Evolutionary conservation across 805 yeast species (phyloP).

Genomic region (Wickerhamiella bombiphila): DNA sequence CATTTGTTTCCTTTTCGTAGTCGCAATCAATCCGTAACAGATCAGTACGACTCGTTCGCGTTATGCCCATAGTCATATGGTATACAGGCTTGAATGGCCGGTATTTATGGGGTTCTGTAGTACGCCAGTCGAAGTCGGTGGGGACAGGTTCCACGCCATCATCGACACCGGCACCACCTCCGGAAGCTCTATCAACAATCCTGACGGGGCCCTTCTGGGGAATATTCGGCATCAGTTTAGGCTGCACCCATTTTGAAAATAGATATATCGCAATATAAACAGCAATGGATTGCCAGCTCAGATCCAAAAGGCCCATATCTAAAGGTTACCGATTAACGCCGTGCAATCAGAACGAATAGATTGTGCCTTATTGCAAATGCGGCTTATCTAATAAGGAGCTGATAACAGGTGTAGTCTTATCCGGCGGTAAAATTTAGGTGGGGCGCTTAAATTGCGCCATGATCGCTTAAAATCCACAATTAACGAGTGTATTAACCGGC

Average conservation of each 20-base stretch:
- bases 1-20: constrained; percentile 25
- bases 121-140: constrained; percentile 6
- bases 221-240: neutral
- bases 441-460: too few relatives aligned
- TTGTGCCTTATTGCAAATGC: too few relatives aligned
- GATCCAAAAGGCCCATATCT: neutral
- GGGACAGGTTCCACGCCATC: constrained; percentile 5
- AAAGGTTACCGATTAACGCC: too few relatives aligned
- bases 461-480: too few relatives aligned
- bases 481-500: too few relatives aligned
- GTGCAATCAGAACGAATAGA: too few relatives aligned
- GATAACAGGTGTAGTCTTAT: too few relatives aligned
- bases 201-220: neutral
- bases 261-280: neutral
- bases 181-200: neutral
- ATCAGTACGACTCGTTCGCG: constrained; percentile 34
- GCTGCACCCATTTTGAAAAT: neutral
- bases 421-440: too few relatives aligned
- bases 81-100: constrained; percentile 48
- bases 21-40: constrained; percentile 46
- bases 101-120: constrained; percentile 19
- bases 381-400: too few relatives aligned
- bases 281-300: neutral
- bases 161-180: neutral
- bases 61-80: constrained; percentile 50